phyloP scores from a whole-genome alignment of 257 asterid genomes.

The Primulina huaijiensis region DNA sequence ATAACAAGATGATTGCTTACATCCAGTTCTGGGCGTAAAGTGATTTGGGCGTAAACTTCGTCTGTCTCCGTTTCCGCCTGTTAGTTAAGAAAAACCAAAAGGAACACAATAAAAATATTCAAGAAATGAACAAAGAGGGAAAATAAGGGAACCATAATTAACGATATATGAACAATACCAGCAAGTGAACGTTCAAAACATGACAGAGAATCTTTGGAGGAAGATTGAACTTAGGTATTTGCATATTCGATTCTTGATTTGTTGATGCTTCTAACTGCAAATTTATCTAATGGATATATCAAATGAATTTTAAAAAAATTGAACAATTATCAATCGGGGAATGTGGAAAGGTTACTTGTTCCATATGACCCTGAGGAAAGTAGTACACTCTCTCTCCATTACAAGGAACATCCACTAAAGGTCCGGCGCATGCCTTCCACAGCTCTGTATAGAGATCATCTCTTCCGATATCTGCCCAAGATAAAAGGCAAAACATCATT shows the following conservation, averaged over 20 bases:
- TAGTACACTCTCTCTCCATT: constrained; percentile 61
- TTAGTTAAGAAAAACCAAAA: background rate
- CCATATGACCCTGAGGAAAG: constrained; percentile 90
- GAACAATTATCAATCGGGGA: constrained; percentile 8
- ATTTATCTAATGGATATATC: constrained; percentile 2
- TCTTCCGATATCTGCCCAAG: constrained; percentile 34
- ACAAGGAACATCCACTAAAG: constrained; percentile 70
- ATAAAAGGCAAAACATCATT: constrained; percentile 5
- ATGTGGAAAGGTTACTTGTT: constrained; percentile 45
- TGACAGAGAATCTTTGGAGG: constrained; percentile 78
- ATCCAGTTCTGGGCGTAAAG: constrained; percentile 63
- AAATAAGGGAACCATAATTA: background rate
- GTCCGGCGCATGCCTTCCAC: constrained; percentile 93
- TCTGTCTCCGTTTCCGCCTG: constrained; percentile 82
- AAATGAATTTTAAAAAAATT: background rate
- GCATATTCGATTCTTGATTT: constrained; percentile 55
- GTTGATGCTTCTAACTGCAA: constrained; percentile 81
- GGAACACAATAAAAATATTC: background rate
- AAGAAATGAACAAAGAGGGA: background rate
- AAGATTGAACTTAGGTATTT: constrained; percentile 64
- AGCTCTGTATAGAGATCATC: constrained; percentile 53
- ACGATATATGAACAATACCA: constrained; percentile 39
- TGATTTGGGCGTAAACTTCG: constrained; percentile 84
- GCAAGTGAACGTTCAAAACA: constrained; percentile 46
- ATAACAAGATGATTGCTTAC: constrained; percentile 37